Percentiles rank a stretch among this genome's conserved stretches.
These are phyloP conservation scores for Xylaria sp. DNA, from an alignment of 2,329 filamentous ascomycete species.

Conservation along the genomic window DNA sequence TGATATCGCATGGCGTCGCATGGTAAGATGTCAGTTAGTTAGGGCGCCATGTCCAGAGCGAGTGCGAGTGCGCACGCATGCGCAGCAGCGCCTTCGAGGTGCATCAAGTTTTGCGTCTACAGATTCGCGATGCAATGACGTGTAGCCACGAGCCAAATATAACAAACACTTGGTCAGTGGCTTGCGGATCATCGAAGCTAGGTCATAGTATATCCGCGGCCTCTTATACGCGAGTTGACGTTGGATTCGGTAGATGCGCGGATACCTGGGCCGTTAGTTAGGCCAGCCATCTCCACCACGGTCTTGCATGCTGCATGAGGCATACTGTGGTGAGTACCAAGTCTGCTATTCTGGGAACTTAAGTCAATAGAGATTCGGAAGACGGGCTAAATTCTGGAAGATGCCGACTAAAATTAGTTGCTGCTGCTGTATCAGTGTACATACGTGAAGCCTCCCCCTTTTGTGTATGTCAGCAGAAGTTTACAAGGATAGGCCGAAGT, in stretches of 20 bases:
- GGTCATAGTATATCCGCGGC: not conserved
- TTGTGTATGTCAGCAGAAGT: not conserved
- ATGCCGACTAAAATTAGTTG: not conserved
- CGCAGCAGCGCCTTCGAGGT: not conserved
- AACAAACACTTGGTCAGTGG: not conserved
- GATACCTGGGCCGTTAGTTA: not conserved
- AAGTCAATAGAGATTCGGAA: not conserved
- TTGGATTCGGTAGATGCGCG: slow-evolving; percentile 3
- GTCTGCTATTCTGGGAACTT: not conserved
- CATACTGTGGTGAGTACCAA: not conserved
- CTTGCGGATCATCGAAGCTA: slow-evolving; percentile 10
- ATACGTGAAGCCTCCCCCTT: not conserved
- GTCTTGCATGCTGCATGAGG: slow-evolving; percentile 11
- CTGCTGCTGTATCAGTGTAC: not conserved
- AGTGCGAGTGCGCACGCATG: not conserved
- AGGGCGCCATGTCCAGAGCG: not conserved
- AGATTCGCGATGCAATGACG: slow-evolving; percentile 10
- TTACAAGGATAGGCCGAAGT: not conserved
- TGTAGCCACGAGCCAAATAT: slow-evolving; percentile 5
- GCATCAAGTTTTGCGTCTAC: not conserved
- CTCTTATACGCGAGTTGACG: slow-evolving; percentile 5
- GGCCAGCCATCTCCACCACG: not conserved
- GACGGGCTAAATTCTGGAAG: not conserved
- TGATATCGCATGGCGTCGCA: not conserved
- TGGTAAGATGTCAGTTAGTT: not conserved